Percentiles rank a stretch among this genome's conserved stretches.
These are phyloP conservation scores for Sisymbrium irio DNA, from an alignment of 345 rosid species.

Conservation along the genomic window DNA sequence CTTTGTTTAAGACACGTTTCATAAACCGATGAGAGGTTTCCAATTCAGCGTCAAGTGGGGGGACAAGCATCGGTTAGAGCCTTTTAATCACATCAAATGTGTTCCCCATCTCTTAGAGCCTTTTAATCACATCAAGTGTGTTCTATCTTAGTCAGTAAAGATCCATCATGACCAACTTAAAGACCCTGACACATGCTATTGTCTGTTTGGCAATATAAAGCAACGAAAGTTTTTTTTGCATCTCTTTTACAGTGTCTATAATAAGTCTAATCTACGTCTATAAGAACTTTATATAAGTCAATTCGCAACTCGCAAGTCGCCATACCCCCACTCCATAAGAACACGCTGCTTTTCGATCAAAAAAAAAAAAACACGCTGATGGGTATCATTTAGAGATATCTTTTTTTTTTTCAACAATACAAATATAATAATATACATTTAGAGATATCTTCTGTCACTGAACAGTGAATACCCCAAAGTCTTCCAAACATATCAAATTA, in stretches of 20 bases:
- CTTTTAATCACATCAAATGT: background rate
- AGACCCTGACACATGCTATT: background rate
- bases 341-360: no score
- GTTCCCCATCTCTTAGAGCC: background rate
- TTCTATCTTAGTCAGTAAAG: background rate
- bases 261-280: background rate
- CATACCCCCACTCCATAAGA: no score
- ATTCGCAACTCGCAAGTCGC: background rate
- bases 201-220: background rate
- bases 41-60: background rate
- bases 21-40: no score
- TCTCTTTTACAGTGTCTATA: background rate
- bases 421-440: no score
- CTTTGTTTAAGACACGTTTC: no score
- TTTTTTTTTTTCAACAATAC: no score
- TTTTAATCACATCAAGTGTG: background rate
- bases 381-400: background rate
- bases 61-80: background rate
- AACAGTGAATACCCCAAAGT: background rate
- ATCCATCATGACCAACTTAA: background rate
- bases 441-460: background rate
- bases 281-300: background rate
- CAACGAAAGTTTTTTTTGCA: background rate
- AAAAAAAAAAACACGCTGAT: no score
- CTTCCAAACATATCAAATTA: background rate